phyloP scores from a whole-genome alignment of 192 early-diverging fungal species.

The Coemansia sp. region DNA sequence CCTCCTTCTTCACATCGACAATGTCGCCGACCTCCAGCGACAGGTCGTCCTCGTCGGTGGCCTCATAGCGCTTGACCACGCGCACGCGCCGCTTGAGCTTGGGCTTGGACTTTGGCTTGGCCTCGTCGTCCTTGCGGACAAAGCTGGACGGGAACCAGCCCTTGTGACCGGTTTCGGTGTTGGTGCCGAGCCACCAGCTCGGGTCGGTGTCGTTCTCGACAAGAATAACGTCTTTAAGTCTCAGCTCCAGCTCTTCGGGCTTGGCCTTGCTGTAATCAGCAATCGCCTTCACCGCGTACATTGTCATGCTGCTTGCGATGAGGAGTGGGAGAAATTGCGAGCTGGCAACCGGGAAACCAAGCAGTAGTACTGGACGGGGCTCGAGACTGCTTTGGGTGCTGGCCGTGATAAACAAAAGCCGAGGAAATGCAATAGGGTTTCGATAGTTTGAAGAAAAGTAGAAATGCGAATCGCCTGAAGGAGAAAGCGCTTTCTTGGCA shows the following conservation, averaged over 20 bases:
- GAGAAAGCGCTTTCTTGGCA: slow-evolving; percentile 1
- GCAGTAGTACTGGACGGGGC: not conserved
- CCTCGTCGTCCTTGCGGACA: slow-evolving; percentile 19
- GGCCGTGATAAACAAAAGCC: too few relatives aligned
- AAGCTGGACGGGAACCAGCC: slow-evolving; percentile 52
- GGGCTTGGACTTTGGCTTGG: slow-evolving; percentile 13
- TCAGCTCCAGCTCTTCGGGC: slow-evolving; percentile 43
- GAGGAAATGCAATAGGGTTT: not conserved
- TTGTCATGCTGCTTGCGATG: slow-evolving; percentile 22
- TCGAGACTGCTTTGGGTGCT: too few relatives aligned
- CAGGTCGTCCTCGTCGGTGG: slow-evolving; percentile 62
- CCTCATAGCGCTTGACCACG: slow-evolving; percentile 49
- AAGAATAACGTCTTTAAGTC: slow-evolving; percentile 28
- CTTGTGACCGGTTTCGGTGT: slow-evolving; percentile 24
- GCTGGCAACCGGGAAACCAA: not conserved
- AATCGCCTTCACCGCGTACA: slow-evolving; percentile 33
- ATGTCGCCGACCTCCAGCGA: slow-evolving; percentile 55
- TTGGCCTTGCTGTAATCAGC: slow-evolving; percentile 38
- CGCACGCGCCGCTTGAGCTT: slow-evolving; percentile 30
- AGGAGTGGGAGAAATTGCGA: not conserved
- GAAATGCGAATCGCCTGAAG: slow-evolving; percentile 10
- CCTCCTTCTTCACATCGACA: slow-evolving; percentile 56
- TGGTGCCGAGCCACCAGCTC: slow-evolving; percentile 42
- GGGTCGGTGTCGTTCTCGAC: slow-evolving; percentile 37
- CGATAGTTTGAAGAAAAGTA: slow-evolving; percentile 3